Base-by-base conservation (phyloP, 2,329 filamentous ascomycete species). In the Lojkania enalia region DNA sequence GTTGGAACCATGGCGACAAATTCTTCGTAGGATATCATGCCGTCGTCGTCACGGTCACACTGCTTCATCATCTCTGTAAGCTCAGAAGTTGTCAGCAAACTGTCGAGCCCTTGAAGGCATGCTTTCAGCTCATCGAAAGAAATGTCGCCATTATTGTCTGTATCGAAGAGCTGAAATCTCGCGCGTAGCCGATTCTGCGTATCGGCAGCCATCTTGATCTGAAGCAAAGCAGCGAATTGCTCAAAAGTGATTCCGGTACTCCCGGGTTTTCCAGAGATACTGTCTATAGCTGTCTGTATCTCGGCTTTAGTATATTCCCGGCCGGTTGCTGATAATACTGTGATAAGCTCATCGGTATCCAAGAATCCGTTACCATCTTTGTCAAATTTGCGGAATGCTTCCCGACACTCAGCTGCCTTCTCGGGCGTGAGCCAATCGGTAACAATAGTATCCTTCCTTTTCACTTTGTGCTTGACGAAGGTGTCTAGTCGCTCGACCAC, bases 381-480 rank as follows among this genome's bases (percentile, higher is more conserved):
- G 46, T 49, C 46, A 29, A 49, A 49, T 30, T 46, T 46, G 13
- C 47, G 47, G 35, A 49, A 49, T n/a, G 36, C 43, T 29, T 49
- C 42, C 4, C 35, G 42, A 20, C 47, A 49, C 27, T 49, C 47
- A 19, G 47, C 47, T 14, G 43, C 47, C 14, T 46, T 45, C 18
- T 49, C 37, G 15, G 41, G 41, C 5, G 42, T 44, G 19, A 49
- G 42, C 46, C 46, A 49, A 16, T 49, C 46, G 5, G 46, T 49
- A 4, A 49, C 41, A 4, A 44, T 33, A 4, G 44, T 43, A 18
- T 42, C 33, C 44, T 41, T 46, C 33, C 38, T 21, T 18, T 40
- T 40, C 5, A 44, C 35, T 37, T 43, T 41, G 37, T 49, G 40
- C 37, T 51, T 48, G 11, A 43, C 44, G 18, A 51, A 46, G 27